Conservation (phyloP, 139 green algal genomes). For the Chlorella vulgaris region DNA sequence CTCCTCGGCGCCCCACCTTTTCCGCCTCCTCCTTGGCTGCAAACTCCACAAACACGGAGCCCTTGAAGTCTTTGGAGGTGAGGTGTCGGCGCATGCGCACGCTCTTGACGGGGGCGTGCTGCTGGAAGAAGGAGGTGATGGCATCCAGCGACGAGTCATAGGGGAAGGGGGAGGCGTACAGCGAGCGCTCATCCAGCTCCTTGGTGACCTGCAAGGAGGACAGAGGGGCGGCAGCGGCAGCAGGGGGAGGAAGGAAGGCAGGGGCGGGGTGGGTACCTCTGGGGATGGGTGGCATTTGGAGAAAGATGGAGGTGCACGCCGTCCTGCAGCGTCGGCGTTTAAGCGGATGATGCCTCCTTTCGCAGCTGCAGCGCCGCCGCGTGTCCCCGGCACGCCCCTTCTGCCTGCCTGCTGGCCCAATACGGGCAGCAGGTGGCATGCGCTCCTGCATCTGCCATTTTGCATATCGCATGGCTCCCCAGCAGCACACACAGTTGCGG, state of each 20-base stretch:
- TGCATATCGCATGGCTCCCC: neutral
- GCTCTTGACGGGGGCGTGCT: constrained; percentile 52
- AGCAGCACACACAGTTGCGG: neutral
- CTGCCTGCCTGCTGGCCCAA: too few relatives aligned
- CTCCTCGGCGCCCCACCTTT: constrained; percentile 7
- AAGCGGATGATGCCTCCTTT: too few relatives aligned
- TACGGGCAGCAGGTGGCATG: too few relatives aligned
- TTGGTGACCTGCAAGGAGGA: constrained; percentile 46
- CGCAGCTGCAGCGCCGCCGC: neutral
- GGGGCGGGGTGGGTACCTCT: too few relatives aligned
- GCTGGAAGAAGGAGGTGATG: constrained; percentile 63
- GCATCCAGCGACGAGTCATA: constrained; percentile 65
- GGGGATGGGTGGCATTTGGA: too few relatives aligned
- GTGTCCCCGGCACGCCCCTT: too few relatives aligned
- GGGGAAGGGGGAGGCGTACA: constrained; percentile 84
- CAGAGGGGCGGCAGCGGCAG: neutral
- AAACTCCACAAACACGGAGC: constrained; percentile 86
- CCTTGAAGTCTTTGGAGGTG: constrained; percentile 83
- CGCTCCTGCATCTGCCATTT: too few relatives aligned
- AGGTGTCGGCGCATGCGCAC: constrained; percentile 82
- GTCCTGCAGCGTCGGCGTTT: too few relatives aligned
- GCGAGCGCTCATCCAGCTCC: constrained; percentile 69
- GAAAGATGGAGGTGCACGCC: neutral
- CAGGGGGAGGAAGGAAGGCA: neutral
- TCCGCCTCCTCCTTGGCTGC: constrained; percentile 51